A percentile compares a stretch with the other conserved stretches of the same genome.
phyloP scores from a whole-genome alignment of 1,284 basidiomycete species.

The Sanghuangporus baumii region DNA sequence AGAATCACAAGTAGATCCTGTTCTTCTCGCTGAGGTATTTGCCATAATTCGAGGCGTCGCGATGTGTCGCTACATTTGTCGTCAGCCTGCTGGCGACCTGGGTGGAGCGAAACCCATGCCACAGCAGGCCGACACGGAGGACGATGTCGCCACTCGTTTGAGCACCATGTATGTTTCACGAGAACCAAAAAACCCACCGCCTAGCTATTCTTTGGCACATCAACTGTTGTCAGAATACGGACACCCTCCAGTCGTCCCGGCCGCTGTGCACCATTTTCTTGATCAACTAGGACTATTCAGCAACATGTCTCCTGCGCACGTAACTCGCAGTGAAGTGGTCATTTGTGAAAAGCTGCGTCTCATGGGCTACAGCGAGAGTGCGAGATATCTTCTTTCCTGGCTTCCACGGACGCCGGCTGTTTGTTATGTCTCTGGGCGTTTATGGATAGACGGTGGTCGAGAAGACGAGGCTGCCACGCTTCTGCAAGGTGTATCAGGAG shows the following conservation, averaged over 20 bases:
- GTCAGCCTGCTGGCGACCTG: slow-evolving; percentile 50
- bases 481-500: slow-evolving; percentile 73
- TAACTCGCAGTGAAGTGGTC: slow-evolving; percentile 60
- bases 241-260: slow-evolving; percentile 41
- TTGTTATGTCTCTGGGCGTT: slow-evolving; percentile 65
- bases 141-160: slow-evolving; percentile 62
- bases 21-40: slow-evolving; percentile 65
- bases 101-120: slow-evolving; percentile 25
- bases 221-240: slow-evolving; percentile 54
- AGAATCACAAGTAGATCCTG: slow-evolving; percentile 47
- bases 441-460: slow-evolving; percentile 65
- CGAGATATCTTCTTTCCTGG: slow-evolving; percentile 64
- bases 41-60: slow-evolving; percentile 71
- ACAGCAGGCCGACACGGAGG: slow-evolving; percentile 34
- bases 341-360: slow-evolving; percentile 67
- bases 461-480: slow-evolving; percentile 67
- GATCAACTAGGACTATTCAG: slow-evolving; percentile 59
- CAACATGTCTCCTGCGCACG: slow-evolving; percentile 57
- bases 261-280: slow-evolving; percentile 62
- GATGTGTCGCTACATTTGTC: slow-evolving; percentile 54
- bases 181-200: slow-evolving; percentile 39
- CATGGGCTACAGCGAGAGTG: slow-evolving; percentile 58
- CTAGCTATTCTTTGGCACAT: slow-evolving; percentile 68
- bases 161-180: slow-evolving; percentile 66
- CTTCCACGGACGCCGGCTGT: slow-evolving; percentile 73